Evolutionary conservation across 2,329 filamentous ascomycete genomes (phyloP).

Genomic region (Fusarium xyrophilum): DNA sequence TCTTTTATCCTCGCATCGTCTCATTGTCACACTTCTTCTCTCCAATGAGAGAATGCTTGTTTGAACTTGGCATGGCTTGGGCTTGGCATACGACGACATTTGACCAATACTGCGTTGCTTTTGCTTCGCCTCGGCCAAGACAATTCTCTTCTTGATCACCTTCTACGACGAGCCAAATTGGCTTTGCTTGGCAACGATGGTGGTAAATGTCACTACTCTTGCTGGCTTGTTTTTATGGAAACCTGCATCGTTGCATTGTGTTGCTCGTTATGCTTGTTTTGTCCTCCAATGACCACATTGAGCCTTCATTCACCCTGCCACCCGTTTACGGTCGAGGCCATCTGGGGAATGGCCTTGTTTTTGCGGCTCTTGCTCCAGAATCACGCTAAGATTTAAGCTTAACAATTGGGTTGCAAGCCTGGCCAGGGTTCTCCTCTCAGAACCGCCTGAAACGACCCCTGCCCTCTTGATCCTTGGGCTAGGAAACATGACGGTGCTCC

Average conservation of each 20-base stretch:
- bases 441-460: conserved; percentile 12
- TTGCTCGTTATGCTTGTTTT: conserved; percentile 11
- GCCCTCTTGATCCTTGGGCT: not conserved
- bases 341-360: not conserved
- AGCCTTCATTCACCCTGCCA: not conserved
- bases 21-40: not conserved
- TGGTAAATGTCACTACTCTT: conserved; percentile 16
- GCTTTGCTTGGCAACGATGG: conserved; percentile 16
- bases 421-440: conserved; percentile 16
- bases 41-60: conserved; percentile 24
- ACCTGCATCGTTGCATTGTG: conserved; percentile 1
- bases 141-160: conserved; percentile 14
- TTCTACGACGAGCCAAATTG: conserved; percentile 22
- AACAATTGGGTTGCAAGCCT: conserved; percentile 17
- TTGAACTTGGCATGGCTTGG: conserved; percentile 35
- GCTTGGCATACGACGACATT: conserved; percentile 30
- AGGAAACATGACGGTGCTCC: not conserved
- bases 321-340: not conserved
- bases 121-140: conserved; percentile 35
- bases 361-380: conserved; percentile 23
- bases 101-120: not conserved
- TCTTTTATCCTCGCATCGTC: not conserved
- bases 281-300: conserved; percentile 6
- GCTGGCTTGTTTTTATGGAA: conserved; percentile 9
- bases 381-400: conserved; percentile 36